Evolutionary conservation across 768 basidiomycete species (phyloP), one percentile per base, ranked within the genome.

Genomic region (Trametes villosa): DNA sequence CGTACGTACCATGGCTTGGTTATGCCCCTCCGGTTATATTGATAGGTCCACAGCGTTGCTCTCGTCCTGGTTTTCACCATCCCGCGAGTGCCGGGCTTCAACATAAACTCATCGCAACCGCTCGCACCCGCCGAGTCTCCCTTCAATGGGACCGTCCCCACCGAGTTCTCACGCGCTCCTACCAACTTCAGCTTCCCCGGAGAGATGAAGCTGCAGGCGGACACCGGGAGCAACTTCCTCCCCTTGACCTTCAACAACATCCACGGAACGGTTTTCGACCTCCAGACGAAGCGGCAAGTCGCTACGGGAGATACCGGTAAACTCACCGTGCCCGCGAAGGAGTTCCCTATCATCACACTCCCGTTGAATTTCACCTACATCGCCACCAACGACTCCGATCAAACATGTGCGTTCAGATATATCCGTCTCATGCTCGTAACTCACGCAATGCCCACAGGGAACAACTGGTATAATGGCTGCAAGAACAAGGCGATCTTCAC

Each of bases 161-260:
- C 79, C 1, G 72, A 76, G 34, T 96, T 98, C 77, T 86, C 83
- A 34, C 85, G 91, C 59, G 73, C 79, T 1, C 94, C 94, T 0
- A 87, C 95, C 55, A 96, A 96, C 75, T 98, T 96, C 75, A 85
- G 89, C 34, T 98, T 98, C 80, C 84, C 90, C 3, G 92, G 87
- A 0, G 79, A 80, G 44, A 85, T 93, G 18, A 80, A 87, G 22
- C 77, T 98, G 12, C 83, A 92, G 74, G 80, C 92, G 49, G 85
- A 96, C 75, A 94, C 92, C 9, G 77, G 75, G 15, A 75, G 76
- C 66, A 95, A 91, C 68, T 91, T 85, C 70, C 78, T 96, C 13
- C 94, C 95, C 4, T 71, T 95, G 47, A 86, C 82, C 36, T 87
- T 96, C 77, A 84, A 78, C 36, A 76, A 81, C 64, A 77, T 97